Conservation (phyloP, 805 yeast genomes). For the Lipomyces sp. region DNA sequence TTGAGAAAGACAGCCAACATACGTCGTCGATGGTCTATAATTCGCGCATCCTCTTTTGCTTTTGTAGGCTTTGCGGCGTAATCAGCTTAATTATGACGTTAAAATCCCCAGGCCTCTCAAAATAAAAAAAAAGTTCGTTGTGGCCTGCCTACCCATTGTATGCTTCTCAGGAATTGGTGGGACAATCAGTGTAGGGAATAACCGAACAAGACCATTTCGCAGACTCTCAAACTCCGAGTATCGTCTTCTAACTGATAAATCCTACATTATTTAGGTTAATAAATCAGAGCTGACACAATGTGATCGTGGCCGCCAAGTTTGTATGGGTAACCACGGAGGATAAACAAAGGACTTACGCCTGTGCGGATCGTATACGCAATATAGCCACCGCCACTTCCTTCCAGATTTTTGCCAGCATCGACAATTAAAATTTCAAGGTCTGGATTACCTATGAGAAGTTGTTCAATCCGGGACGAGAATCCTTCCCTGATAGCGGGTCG, state of each 20-base stretch:
- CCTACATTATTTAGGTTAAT: constrained; percentile 16
- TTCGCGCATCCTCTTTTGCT: constrained; percentile 50
- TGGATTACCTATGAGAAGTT: constrained; percentile 43
- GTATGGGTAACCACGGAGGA: too few relatives aligned
- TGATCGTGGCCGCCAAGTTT: constrained; percentile 42
- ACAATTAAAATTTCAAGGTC: constrained; percentile 54
- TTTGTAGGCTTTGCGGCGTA: constrained; percentile 53
- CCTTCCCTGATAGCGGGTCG: constrained; percentile 12
- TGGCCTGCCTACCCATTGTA: constrained; percentile 49
- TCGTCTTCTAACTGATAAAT: constrained; percentile 69
- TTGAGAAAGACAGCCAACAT: constrained; percentile 77
- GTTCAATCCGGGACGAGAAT: constrained; percentile 45
- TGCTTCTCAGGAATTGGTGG: constrained; percentile 96
- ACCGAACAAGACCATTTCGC: constrained; percentile 67
- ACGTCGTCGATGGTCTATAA: constrained; percentile 72
- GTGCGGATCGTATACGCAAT: constrained; percentile 80
- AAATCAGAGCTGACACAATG: not conserved
- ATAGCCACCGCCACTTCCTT: constrained; percentile 74
- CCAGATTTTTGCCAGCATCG: constrained; percentile 86
- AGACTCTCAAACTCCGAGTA: constrained; percentile 91
- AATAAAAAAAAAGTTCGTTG: not conserved
- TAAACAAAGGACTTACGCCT: constrained; percentile 45
- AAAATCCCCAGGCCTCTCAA: not conserved
- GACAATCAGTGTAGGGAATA: constrained; percentile 79
- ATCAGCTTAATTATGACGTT: constrained; percentile 42